phyloP scores from a whole-genome alignment of 2,329 filamentous ascomycete genomes.

The Exophiala aquamarina region DNA sequence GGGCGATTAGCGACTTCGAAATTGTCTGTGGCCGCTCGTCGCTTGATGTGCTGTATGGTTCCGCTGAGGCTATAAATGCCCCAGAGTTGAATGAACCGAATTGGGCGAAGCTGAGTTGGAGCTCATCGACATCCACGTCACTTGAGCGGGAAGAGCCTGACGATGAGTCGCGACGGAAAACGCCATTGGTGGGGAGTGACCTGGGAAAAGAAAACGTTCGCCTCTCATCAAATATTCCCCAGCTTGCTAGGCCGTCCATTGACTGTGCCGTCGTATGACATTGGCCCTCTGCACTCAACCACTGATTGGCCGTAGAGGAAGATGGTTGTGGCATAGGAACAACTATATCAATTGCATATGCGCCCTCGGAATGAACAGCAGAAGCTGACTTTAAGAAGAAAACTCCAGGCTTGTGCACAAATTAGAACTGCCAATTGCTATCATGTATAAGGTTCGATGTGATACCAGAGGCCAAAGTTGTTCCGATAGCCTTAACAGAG shows the following conservation, averaged over 20 bases:
- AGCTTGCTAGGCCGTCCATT: background rate
- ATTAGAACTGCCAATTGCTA: too few species aligned
- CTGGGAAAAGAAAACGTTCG: conserved; percentile 5
- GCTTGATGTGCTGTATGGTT: background rate
- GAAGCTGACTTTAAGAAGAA: too few species aligned
- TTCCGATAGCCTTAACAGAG: too few species aligned
- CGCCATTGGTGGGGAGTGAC: background rate
- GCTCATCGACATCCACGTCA: conserved; percentile 16
- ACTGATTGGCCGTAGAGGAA: too few species aligned
- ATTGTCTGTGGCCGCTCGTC: conserved; percentile 1
- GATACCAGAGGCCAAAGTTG: background rate
- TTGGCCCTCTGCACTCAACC: too few species aligned
- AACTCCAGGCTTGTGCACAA: too few species aligned
- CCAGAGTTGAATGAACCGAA: conserved; percentile 15
- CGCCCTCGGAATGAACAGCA: too few species aligned
- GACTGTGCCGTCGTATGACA: too few species aligned
- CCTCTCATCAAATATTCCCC: background rate
- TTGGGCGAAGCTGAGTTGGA: conserved; percentile 14
- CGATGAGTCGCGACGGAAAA: conserved; percentile 5
- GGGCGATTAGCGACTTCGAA: background rate
- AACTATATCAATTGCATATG: too few species aligned
- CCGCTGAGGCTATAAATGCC: conserved; percentile 8
- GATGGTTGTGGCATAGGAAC: too few species aligned
- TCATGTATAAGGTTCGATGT: too few species aligned
- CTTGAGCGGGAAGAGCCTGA: conserved; percentile 9